These are phyloP conservation scores for Pichia kluyveri DNA, from an alignment of 805 yeast species.

Conservation along the genomic window DNA sequence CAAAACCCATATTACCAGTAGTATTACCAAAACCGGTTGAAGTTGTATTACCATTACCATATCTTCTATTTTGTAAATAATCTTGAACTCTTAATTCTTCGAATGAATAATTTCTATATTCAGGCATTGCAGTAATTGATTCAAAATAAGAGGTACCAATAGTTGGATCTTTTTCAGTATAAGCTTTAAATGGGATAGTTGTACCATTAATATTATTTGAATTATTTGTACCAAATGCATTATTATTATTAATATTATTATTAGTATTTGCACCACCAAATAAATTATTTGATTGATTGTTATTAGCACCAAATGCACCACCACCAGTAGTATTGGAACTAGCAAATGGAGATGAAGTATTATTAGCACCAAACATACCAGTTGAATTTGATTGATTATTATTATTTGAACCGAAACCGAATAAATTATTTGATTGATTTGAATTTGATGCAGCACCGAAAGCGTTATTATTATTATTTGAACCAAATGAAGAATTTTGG, in stretches of 20 bases:
- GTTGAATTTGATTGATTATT: constrained; percentile 16
- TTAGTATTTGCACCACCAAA: neutral
- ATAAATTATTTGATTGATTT: constrained; percentile 12
- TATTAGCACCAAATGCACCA: constrained; percentile 35
- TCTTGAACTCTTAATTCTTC: constrained; percentile 90
- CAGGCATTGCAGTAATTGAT: constrained; percentile 82
- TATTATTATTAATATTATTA: neutral
- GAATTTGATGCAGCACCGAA: constrained; percentile 19
- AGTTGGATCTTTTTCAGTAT: constrained; percentile 61
- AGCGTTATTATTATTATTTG: constrained; percentile 5
- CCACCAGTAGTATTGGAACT: neutral
- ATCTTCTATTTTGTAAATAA: constrained; percentile 64
- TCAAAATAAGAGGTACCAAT: constrained; percentile 55
- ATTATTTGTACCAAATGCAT: too few species aligned
- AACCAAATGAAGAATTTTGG: constrained; percentile 14
- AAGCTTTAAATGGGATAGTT: constrained; percentile 57
- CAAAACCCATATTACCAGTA: constrained; percentile 13
- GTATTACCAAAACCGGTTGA: constrained; percentile 25
- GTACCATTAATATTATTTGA: constrained; percentile 46
- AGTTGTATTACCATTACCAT: constrained; percentile 33
- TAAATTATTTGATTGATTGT: constrained; percentile 5
- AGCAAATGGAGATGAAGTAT: constrained; percentile 9
- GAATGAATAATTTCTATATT: constrained; percentile 68
- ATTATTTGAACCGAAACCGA: constrained; percentile 24
- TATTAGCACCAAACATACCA: constrained; percentile 22